Evolutionary conservation across 228 moss, liverwort and hornwort species (phyloP).

Genomic region (Sphagnum fallax): DNA sequence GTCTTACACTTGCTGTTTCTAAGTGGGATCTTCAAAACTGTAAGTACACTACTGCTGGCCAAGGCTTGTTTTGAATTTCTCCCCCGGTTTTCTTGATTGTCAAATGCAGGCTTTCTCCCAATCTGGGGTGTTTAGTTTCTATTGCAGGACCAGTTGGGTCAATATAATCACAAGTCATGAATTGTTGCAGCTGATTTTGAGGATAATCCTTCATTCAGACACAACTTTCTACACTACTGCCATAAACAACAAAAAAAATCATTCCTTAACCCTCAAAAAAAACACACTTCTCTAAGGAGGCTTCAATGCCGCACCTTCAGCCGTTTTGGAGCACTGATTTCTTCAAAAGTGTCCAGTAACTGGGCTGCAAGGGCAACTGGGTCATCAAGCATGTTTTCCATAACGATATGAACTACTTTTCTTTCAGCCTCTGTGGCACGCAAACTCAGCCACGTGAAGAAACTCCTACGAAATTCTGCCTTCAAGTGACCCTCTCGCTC

Average conservation of each 20-base stretch:
- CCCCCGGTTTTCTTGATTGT: too few relatives aligned
- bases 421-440: slow-evolving; percentile 5
- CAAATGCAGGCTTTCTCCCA: too few relatives aligned
- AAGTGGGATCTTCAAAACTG: too few relatives aligned
- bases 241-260: too few relatives aligned
- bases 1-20: too few relatives aligned
- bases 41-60: too few relatives aligned
- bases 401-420: slow-evolving; percentile 2
- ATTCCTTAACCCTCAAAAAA: too few relatives aligned
- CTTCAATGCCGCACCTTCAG: neutral
- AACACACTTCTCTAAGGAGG: neutral
- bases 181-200: too few relatives aligned
- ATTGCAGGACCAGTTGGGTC: too few relatives aligned
- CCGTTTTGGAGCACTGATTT: slow-evolving; percentile 1
- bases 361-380: slow-evolving; percentile 4
- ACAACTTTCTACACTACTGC: neutral
- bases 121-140: too few relatives aligned
- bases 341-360: slow-evolving; percentile 3
- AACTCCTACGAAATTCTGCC: neutral
- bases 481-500: slow-evolving; percentile 1
- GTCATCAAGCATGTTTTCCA: slow-evolving; percentile 2
- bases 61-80: too few relatives aligned
- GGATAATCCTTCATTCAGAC: neutral
- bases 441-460: slow-evolving; percentile 6
- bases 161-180: too few relatives aligned